Evolutionary conservation across 108 stramenopile species (phyloP).

Genomic region (Heterococcus sp.): DNA sequence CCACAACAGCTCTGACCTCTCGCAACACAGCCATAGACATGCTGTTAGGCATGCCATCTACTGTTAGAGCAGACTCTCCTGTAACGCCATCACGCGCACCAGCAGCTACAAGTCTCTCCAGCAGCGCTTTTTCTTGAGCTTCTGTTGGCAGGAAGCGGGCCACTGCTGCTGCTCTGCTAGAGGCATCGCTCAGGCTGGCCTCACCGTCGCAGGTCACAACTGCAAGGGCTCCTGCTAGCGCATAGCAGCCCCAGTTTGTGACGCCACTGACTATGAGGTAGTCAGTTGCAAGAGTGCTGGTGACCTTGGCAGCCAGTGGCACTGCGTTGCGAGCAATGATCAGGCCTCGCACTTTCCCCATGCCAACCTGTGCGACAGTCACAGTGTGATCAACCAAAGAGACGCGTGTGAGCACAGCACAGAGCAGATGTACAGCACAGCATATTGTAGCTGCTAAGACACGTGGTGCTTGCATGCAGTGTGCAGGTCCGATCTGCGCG

Average conservation of each 20-base stretch:
- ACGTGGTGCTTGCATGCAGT: too few species aligned
- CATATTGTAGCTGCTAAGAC: too few species aligned
- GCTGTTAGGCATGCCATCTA: not conserved
- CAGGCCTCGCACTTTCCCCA: slow-evolving; percentile 73
- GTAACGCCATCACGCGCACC: not conserved
- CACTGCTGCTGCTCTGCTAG: too few species aligned
- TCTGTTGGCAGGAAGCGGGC: too few species aligned
- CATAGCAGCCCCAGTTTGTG: slow-evolving; percentile 83
- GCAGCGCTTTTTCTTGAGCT: not conserved
- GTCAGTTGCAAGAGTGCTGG: slow-evolving; percentile 60
- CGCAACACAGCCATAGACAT: not conserved
- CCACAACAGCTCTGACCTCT: not conserved
- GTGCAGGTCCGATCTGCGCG: too few species aligned
- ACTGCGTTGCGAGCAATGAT: slow-evolving; percentile 59
- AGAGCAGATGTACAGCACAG: too few species aligned
- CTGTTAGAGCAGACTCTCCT: not conserved
- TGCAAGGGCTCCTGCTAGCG: slow-evolving; percentile 65
- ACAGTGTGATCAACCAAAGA: too few species aligned
- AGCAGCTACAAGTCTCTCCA: not conserved
- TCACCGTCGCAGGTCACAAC: slow-evolving; percentile 19
- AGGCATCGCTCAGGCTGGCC: too few species aligned
- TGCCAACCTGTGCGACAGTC: slow-evolving; percentile 66
- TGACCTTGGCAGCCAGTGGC: slow-evolving; percentile 5
- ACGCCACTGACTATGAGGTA: slow-evolving; percentile 72
- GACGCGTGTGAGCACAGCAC: too few species aligned